Evolutionary conservation across 75 land plant genomes (phyloP).

Genomic region (Isoetes taiwanensis): DNA sequence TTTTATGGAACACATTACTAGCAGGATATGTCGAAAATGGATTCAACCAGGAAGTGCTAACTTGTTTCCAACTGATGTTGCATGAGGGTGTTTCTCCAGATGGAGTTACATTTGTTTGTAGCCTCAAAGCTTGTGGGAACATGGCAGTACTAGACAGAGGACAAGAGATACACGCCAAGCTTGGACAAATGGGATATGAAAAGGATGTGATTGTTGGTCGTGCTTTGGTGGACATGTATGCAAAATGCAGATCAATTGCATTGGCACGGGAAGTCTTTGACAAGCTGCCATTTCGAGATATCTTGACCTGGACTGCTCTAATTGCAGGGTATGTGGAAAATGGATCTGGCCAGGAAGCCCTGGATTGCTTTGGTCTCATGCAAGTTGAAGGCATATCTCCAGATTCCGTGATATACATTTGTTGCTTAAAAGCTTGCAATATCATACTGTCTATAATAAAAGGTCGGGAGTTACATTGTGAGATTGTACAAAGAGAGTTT

Average conservation of each 20-base stretch:
- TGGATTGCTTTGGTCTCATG: constrained; percentile 29
- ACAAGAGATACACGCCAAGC: constrained; percentile 7
- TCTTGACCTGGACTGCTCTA: constrained; percentile 9
- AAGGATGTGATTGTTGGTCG: not conserved
- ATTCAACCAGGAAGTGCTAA: constrained; percentile 8
- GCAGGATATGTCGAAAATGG: constrained; percentile 17
- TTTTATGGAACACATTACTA: constrained; percentile 37
- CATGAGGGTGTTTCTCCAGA: not conserved
- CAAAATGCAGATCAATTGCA: constrained; percentile 7
- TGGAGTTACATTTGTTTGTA: constrained; percentile 11
- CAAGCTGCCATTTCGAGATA: constrained; percentile 5
- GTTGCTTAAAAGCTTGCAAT: not conserved
- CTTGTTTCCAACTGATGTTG: constrained; percentile 9
- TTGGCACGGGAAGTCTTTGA: constrained; percentile 13
- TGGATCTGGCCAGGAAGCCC: constrained; percentile 13
- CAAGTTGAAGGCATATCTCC: not conserved
- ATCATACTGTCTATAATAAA: too few species aligned
- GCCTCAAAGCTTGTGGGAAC: constrained; percentile 9
- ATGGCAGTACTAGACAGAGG: constrained; percentile 1
- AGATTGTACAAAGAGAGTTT: not conserved
- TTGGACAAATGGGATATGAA: constrained; percentile 1
- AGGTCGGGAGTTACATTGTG: too few species aligned
- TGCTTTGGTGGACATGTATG: constrained; percentile 16
- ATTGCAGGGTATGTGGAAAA: constrained; percentile 10
- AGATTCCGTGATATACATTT: not conserved